These are phyloP conservation scores for Aureobasidium sp. DNA, from an alignment of 2,329 filamentous ascomycete genomes.

Conservation along the genomic window DNA sequence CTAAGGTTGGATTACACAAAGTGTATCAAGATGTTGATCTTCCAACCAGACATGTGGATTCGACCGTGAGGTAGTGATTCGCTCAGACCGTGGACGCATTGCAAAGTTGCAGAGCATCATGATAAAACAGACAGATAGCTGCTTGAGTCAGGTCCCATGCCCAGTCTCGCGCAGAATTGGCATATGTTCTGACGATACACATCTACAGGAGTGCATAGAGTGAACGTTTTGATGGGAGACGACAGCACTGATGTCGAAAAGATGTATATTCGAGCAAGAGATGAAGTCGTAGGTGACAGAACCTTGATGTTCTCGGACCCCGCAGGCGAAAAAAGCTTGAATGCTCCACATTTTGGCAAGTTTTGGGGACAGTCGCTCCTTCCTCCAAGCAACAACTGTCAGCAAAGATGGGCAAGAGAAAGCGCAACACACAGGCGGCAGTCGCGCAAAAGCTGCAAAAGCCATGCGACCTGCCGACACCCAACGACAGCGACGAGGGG, in stretches of 20 bases:
- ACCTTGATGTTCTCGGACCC: background rate
- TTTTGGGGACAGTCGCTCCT: background rate
- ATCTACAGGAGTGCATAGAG: too few species aligned
- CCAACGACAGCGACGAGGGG: conserved; percentile 3
- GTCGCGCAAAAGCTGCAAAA: conserved; percentile 4
- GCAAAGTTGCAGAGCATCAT: too few species aligned
- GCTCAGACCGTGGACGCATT: too few species aligned
- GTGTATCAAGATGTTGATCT: too few species aligned
- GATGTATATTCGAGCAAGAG: background rate
- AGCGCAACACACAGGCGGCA: conserved; percentile 10
- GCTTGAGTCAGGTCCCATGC: too few species aligned
- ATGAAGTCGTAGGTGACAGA: background rate
- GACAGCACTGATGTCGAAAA: background rate
- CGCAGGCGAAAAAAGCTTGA: conserved; percentile 1
- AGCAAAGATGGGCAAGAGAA: conserved; percentile 14
- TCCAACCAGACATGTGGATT: too few species aligned
- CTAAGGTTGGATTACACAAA: too few species aligned
- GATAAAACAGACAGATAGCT: too few species aligned
- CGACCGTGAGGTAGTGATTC: too few species aligned
- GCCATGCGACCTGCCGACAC: background rate
- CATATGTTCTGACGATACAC: too few species aligned
- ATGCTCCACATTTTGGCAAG: background rate
- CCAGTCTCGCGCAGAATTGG: too few species aligned
- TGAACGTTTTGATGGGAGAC: too few species aligned
- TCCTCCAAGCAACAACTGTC: background rate